Conservation (phyloP, 306 rosid genomes). For the Corylus americana region DNA sequence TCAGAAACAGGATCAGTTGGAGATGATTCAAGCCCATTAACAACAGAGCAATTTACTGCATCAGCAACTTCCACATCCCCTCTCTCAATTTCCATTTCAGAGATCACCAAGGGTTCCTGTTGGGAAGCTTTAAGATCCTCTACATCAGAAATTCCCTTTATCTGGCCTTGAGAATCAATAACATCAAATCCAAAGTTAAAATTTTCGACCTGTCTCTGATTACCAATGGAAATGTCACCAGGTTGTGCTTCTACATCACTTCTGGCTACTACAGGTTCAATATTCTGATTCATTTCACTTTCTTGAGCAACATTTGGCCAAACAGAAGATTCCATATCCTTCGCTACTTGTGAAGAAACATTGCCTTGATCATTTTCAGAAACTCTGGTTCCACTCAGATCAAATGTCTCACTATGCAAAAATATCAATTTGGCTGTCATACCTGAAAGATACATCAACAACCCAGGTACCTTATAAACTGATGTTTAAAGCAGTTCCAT, state of each 20-base stretch:
- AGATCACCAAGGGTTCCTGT: constrained; percentile 32
- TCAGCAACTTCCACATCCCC: constrained; percentile 41
- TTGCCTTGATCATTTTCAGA: constrained; percentile 41
- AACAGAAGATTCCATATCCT: constrained; percentile 48
- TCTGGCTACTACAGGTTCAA: constrained; percentile 37
- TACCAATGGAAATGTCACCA: constrained; percentile 34
- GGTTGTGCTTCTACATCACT: constrained; percentile 49
- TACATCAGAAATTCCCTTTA: constrained; percentile 20
- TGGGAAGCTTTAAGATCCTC: constrained; percentile 39
- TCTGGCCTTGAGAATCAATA: constrained; percentile 29
- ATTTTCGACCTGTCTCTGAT: constrained; percentile 37
- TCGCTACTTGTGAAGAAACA: constrained; percentile 44
- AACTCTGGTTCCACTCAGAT: constrained; percentile 56
- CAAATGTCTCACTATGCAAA: constrained; percentile 58
- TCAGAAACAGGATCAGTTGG: constrained; percentile 34
- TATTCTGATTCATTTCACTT: constrained; percentile 34
- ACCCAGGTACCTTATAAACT: constrained; percentile 19
- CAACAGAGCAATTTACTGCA: constrained; percentile 39
- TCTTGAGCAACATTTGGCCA: constrained; percentile 41
- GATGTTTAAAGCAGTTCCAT: constrained; percentile 5
- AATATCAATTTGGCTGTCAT: constrained; percentile 55
- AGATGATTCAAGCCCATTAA: constrained; percentile 43
- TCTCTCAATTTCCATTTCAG: constrained; percentile 46
- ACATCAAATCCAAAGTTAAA: constrained; percentile 45
- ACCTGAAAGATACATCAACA: constrained; percentile 56